Conservation (phyloP, 2,329 filamentous ascomycete genomes). For the Thelonectria blattea region DNA sequence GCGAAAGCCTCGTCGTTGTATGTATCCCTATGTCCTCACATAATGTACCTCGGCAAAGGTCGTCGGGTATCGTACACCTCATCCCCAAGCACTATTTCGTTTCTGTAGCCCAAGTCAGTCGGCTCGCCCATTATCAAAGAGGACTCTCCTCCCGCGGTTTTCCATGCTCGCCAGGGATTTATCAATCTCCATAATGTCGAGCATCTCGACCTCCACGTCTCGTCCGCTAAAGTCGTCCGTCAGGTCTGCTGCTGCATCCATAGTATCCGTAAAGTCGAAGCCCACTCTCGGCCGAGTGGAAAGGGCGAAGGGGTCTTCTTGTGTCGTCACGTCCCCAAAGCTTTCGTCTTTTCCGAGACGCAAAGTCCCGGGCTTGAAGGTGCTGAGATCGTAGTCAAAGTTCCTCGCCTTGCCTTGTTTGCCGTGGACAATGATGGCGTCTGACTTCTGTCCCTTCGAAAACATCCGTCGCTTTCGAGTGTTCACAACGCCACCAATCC, state of each 20-base stretch:
- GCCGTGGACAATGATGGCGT: slow-evolving; percentile 62
- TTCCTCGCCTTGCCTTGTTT: slow-evolving; percentile 47
- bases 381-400: slow-evolving; percentile 58
- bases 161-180: slow-evolving; percentile 64
- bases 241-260: slow-evolving; percentile 60
- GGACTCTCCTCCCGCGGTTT: slow-evolving; percentile 53
- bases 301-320: slow-evolving; percentile 34
- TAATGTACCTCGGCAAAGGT: not conserved
- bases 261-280: slow-evolving; percentile 57
- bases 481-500: slow-evolving; percentile 47
- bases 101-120: slow-evolving; percentile 35
- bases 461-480: slow-evolving; percentile 45
- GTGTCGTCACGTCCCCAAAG: slow-evolving; percentile 20
- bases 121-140: slow-evolving; percentile 53
- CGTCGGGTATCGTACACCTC: slow-evolving; percentile 49
- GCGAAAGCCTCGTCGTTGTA: slow-evolving; percentile 7
- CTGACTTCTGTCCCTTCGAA: slow-evolving; percentile 50
- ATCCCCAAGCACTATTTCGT: slow-evolving; percentile 28
- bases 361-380: slow-evolving; percentile 48
- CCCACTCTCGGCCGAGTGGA: slow-evolving; percentile 45
- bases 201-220: slow-evolving; percentile 64
- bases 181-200: slow-evolving; percentile 71
- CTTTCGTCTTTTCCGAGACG: slow-evolving; percentile 38
- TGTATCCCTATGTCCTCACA: slow-evolving; percentile 23
- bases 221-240: slow-evolving; percentile 56